Conservation (phyloP, 192 early-diverging fungal species). For the Rhizophagus prolifer region DNA sequence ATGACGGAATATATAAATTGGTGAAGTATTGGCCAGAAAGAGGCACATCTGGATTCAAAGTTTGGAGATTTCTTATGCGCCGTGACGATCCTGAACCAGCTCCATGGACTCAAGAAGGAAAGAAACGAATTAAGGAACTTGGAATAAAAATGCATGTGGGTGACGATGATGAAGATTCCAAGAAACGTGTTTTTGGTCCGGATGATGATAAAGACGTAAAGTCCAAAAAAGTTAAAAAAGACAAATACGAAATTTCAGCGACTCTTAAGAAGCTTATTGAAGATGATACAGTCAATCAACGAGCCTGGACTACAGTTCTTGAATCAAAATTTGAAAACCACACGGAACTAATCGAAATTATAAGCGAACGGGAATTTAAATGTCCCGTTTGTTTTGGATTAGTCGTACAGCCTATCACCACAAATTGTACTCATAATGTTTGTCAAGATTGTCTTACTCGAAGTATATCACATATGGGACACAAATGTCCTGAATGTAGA, state of each 20-base stretch:
- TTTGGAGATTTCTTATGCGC: slow-evolving; percentile 66
- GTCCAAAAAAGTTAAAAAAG: neutral
- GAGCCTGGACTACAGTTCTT: slow-evolving; percentile 38
- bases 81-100: slow-evolving; percentile 63
- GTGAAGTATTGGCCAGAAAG: slow-evolving; percentile 63
- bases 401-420: slow-evolving; percentile 37
- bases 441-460: slow-evolving; percentile 35
- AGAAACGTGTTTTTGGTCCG: neutral
- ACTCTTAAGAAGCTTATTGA: slow-evolving; percentile 31
- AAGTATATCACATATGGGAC: slow-evolving; percentile 8
- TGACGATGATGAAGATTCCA: slow-evolving; percentile 9
- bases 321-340: slow-evolving; percentile 29
- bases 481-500: slow-evolving; percentile 37
- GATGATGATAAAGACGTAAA: neutral
- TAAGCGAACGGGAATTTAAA: slow-evolving; percentile 34
- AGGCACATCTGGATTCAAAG: slow-evolving; percentile 43
- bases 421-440: slow-evolving; percentile 37
- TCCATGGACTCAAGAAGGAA: slow-evolving; percentile 64
- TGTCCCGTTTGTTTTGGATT: slow-evolving; percentile 41
- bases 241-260: slow-evolving; percentile 19
- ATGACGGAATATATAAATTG: slow-evolving; percentile 68
- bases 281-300: slow-evolving; percentile 30
- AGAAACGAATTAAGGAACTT: slow-evolving; percentile 38
- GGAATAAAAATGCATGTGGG: slow-evolving; percentile 43
- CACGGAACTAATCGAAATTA: slow-evolving; percentile 37